These are phyloP conservation scores for Forsythia viridissima DNA, from an alignment of 257 asterid genomes.

Conservation along the genomic window DNA sequence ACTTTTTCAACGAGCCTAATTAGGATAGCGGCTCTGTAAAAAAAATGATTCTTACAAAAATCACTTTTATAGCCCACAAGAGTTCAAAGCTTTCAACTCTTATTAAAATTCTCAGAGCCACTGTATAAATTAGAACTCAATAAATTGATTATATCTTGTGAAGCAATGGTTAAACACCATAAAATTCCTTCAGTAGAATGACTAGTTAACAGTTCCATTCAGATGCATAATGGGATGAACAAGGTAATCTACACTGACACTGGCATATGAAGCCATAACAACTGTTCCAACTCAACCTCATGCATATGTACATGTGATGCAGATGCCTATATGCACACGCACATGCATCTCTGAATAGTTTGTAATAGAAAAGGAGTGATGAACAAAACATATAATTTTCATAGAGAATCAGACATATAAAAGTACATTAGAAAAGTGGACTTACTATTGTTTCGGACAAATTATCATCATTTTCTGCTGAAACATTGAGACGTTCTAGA, in stretches of 20 bases:
- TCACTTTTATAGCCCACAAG: not conserved
- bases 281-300: not conserved
- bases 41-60: not conserved
- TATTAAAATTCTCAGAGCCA: not conserved
- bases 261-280: not conserved
- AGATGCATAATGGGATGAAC: not conserved
- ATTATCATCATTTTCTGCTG: constrained; percentile 38
- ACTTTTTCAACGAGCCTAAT: not conserved
- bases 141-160: not conserved
- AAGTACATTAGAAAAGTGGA: not conserved
- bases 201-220: not conserved
- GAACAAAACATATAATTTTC: not conserved
- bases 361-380: not conserved
- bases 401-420: not conserved
- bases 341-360: not conserved
- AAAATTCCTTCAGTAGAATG: not conserved
- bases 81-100: not conserved
- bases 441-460: constrained; percentile 62
- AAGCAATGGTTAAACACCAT: not conserved
- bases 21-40: not conserved
- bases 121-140: not conserved
- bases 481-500: constrained; percentile 45
- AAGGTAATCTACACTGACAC: not conserved
- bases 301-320: not conserved
- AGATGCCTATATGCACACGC: not conserved